phyloP scores from a whole-genome alignment of 1,284 basidiomycete genomes.

The Cryptococcus sp. region DNA sequence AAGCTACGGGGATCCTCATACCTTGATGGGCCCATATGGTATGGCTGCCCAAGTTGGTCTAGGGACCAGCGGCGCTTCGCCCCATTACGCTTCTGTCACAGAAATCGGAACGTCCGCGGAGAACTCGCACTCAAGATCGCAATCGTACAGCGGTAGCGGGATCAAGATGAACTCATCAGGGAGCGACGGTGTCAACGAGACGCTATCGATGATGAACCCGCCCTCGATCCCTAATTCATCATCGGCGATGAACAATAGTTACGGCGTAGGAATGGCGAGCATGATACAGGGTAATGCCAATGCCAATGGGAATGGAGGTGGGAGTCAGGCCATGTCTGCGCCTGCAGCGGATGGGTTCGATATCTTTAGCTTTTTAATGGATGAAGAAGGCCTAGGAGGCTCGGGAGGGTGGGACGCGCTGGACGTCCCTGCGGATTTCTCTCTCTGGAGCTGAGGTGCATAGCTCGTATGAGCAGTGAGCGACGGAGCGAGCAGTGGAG shows the following conservation, averaged over 20 bases:
- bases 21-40: constrained; percentile 21
- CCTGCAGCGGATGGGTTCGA: constrained; percentile 28
- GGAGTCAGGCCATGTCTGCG: no score
- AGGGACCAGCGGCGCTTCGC: constrained; percentile 1
- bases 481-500: no score
- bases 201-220: no score
- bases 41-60: constrained; percentile 26
- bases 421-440: constrained; percentile 45
- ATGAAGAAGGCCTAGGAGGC: constrained; percentile 44
- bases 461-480: no score
- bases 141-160: no score
- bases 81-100: no score
- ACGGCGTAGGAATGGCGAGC: no score
- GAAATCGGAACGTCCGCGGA: no score
- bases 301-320: neutral
- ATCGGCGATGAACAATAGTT: neutral
- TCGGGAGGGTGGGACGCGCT: constrained; percentile 37
- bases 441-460: constrained; percentile 38
- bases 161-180: no score
- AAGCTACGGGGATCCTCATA: constrained; percentile 4
- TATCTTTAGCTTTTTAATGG: constrained; percentile 50
- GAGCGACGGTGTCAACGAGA: no score
- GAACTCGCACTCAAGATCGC: neutral
- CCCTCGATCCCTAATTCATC: no score
- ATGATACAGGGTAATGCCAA: neutral